Conservation (phyloP, 2,329 filamentous ascomycete species). For the Massarina eburnea region DNA sequence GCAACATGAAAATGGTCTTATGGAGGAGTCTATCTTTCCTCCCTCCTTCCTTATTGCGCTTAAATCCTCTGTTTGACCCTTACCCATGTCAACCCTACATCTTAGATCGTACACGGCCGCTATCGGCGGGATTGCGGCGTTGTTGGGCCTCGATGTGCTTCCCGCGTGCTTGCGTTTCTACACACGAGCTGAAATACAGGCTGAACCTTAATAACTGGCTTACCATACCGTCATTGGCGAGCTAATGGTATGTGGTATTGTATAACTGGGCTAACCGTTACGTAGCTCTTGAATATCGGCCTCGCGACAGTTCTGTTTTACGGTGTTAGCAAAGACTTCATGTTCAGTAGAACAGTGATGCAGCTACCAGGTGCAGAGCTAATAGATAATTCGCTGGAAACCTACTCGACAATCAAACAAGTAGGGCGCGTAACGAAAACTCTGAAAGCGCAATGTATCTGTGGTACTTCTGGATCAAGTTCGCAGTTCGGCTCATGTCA, state of each 20-base stretch:
- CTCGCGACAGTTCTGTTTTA: neutral
- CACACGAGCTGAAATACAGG: neutral
- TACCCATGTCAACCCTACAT: neutral
- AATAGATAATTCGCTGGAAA: neutral
- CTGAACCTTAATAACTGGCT: slow-evolving; percentile 4
- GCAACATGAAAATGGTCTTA: too few species aligned
- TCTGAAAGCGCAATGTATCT: neutral
- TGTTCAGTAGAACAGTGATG: neutral
- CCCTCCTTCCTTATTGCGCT: too few species aligned
- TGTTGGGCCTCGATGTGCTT: slow-evolving; percentile 2
- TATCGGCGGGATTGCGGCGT: slow-evolving; percentile 1
- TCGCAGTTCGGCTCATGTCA: slow-evolving; percentile 1
- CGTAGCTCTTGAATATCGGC: slow-evolving; percentile 3
- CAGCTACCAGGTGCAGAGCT: neutral
- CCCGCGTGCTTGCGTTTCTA: neutral
- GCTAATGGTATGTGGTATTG: neutral
- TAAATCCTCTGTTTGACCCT: neutral
- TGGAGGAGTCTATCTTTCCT: too few species aligned
- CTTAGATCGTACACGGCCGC: slow-evolving; percentile 2
- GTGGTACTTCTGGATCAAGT: neutral
- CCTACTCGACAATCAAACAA: slow-evolving; percentile 1
- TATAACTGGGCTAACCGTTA: neutral
- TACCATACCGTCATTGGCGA: neutral
- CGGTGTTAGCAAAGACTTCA: neutral
- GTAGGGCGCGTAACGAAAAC: neutral